phyloP scores from a whole-genome alignment of 768 basidiomycete species.

The Suillus brevipes region DNA sequence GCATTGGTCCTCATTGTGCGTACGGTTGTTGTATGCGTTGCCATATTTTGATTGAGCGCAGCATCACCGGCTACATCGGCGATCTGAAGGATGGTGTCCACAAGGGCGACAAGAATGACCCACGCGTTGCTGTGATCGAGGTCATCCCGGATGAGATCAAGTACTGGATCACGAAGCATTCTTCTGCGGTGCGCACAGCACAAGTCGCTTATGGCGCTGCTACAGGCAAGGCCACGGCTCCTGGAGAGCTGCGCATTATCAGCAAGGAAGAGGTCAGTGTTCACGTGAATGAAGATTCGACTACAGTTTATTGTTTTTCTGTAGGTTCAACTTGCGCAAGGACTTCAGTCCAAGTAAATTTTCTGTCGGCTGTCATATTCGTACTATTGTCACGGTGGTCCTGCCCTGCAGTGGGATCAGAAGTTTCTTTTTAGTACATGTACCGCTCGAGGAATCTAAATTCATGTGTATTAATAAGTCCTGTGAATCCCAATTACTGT shows the following conservation, averaged over 20 bases:
- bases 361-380: background rate
- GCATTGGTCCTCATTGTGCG: constrained; percentile 59
- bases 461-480: background rate
- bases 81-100: constrained; percentile 85
- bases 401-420: background rate
- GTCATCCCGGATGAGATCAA: constrained; percentile 79
- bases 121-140: constrained; percentile 77
- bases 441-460: background rate
- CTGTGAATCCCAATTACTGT: background rate
- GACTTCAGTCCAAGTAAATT: constrained; percentile 23
- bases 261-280: constrained; percentile 65
- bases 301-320: background rate
- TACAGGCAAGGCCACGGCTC: constrained; percentile 62
- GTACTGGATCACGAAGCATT: constrained; percentile 74
- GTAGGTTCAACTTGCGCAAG: constrained; percentile 48
- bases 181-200: constrained; percentile 53
- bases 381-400: background rate
- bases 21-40: constrained; percentile 7
- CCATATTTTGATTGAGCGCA: constrained; percentile 25
- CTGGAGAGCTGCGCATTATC: constrained; percentile 79
- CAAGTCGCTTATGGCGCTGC: constrained; percentile 60
- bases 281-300: background rate
- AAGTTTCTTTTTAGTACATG: background rate
- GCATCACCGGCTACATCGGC: constrained; percentile 78
- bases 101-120: constrained; percentile 77